These are phyloP conservation scores for Rhododendron kiyosumense DNA, from an alignment of 148 eudicot genomes.

Conservation along the genomic window DNA sequence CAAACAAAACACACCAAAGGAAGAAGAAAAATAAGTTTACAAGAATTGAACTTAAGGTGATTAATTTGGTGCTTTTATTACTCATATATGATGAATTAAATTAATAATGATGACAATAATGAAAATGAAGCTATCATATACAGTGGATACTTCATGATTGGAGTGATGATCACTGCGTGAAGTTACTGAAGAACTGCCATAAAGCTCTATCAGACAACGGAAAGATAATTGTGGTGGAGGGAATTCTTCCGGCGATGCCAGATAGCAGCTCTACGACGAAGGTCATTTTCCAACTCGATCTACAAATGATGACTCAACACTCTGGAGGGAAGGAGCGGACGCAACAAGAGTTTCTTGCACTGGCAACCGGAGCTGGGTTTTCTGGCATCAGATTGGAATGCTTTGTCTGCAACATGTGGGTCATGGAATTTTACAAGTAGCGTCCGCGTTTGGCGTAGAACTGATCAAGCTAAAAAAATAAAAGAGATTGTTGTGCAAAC, in stretches of 20 bases:
- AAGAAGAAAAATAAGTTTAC: no score
- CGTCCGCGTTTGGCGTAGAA: neutral
- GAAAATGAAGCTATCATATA: neutral
- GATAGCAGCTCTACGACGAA: neutral
- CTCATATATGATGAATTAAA: neutral
- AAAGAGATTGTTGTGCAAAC: no score
- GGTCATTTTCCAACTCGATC: neutral
- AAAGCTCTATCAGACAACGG: neutral
- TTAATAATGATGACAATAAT: neutral
- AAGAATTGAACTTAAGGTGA: no score
- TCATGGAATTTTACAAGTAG: neutral
- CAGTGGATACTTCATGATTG: neutral
- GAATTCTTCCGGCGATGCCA: neutral
- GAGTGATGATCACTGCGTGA: neutral
- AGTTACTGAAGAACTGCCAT: neutral
- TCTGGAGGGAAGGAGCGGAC: neutral
- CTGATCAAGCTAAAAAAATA: no score
- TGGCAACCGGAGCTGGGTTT: neutral
- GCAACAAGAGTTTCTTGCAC: neutral
- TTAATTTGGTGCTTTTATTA: no score
- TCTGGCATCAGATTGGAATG: neutral
- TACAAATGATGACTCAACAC: neutral
- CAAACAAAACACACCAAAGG: no score
- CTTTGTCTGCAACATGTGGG: neutral
- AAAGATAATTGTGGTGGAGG: neutral